Conservation (phyloP, 2,329 filamentous ascomycete species). For the Pseudofabraea citricarpa region DNA sequence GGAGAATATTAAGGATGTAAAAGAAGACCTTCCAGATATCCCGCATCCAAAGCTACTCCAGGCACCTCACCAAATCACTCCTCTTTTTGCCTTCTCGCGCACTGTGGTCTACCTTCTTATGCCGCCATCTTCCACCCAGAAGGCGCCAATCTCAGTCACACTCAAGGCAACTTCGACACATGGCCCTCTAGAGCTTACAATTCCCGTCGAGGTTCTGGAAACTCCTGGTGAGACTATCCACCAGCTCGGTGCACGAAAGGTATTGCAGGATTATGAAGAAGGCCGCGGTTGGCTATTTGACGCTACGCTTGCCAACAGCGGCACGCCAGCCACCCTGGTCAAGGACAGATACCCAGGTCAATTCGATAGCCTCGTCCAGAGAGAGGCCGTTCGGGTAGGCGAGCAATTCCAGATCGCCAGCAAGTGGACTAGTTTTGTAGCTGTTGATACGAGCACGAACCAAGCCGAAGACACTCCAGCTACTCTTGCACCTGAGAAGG, state of each 20-base stretch:
- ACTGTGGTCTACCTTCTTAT: conserved; percentile 63
- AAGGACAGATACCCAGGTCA: conserved; percentile 42
- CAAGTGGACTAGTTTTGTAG: conserved; percentile 71
- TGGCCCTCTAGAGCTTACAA: conserved; percentile 57
- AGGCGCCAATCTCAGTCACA: conserved; percentile 48
- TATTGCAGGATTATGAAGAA: conserved; percentile 64
- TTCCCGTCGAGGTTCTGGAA: conserved; percentile 51
- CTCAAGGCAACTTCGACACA: conserved; percentile 52
- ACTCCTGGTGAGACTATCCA: conserved; percentile 54
- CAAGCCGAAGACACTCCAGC: not conserved
- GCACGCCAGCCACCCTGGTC: conserved; percentile 26
- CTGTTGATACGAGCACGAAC: conserved; percentile 43
- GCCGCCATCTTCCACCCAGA: conserved; percentile 39
- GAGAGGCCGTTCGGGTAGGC: conserved; percentile 62
- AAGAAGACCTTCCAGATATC: conserved; percentile 46
- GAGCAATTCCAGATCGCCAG: conserved; percentile 62
- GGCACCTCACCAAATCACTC: conserved; percentile 56
- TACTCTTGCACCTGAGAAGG: not conserved
- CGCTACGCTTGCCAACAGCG: conserved; percentile 33
- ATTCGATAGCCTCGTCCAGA: conserved; percentile 56
- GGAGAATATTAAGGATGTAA: conserved; percentile 21
- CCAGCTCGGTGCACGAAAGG: conserved; percentile 65
- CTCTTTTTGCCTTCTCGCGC: conserved; percentile 63
- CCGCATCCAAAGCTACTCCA: conserved; percentile 55
- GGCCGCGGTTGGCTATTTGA: conserved; percentile 61